phyloP scores from a whole-genome alignment of 2,329 filamentous ascomycete species.

The Monilinia fructigena region DNA sequence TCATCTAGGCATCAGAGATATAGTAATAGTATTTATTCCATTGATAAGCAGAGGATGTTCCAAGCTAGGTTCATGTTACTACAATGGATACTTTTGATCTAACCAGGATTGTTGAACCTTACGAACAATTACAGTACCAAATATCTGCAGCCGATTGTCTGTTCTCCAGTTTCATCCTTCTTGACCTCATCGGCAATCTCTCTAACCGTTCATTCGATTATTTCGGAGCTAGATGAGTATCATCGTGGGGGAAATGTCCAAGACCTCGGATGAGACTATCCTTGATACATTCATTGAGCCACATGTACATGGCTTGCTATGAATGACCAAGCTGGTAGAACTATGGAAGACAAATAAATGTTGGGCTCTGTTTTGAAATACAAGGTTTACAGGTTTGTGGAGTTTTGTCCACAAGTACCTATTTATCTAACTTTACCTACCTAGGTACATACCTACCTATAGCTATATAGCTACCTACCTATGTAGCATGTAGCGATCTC shows the following conservation, averaged over 20 bases:
- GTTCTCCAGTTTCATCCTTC: slow-evolving; percentile 20
- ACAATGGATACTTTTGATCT: neutral
- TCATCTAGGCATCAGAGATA: slow-evolving; percentile 5
- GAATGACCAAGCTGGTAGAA: neutral
- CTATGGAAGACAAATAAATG: neutral
- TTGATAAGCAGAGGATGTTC: no score
- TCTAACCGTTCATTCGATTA: slow-evolving; percentile 3
- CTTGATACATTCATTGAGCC: neutral
- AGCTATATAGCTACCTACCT: no score
- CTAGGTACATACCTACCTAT: no score
- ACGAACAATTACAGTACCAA: slow-evolving; percentile 3
- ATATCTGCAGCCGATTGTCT: slow-evolving; percentile 1
- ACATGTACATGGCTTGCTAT: neutral
- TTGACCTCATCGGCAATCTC: neutral
- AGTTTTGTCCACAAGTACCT: neutral
- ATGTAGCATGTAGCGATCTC: neutral
- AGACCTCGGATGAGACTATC: neutral
- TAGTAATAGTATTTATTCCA: neutral
- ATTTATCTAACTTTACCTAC: no score
- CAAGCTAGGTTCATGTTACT: neutral
- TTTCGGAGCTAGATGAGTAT: no score
- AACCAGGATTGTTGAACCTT: slow-evolving; percentile 7
- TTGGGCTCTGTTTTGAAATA: neutral
- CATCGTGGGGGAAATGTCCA: neutral
- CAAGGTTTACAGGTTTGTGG: neutral